Evolutionary conservation across 306 rosid genomes (phyloP), one percentile per base, ranked within the genome.

Genomic region (Prunus fruticosa): DNA sequence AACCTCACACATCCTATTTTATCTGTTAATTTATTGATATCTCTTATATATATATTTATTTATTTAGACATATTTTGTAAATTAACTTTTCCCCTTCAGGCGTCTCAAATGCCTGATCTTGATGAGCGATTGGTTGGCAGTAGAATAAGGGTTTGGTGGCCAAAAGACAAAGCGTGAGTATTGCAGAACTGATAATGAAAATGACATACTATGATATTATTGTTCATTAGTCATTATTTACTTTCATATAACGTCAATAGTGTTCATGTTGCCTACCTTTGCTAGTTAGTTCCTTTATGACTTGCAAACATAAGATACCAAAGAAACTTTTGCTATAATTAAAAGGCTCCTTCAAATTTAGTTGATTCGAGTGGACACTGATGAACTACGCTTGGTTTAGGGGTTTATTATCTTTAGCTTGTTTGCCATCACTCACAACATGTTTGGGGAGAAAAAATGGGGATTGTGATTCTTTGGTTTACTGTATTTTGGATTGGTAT

Each of bases 131-230:
- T 90, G 82, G 84, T 91, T 85, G 94, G 96, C 65, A 60, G 74
- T 8, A 84, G 78, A 63, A 84, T 94, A 74, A 90, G 73, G 73
- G 90, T 94, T 61, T 94, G 92, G 96, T 94, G 98, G 97, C 98
- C 98, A 15, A 23, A 66, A 69, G 98, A 94, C 78, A 85, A 73
- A 73, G 66, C 0, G 98, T 93, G 81, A 88, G 97, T 86, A 66
- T 64, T 72, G 82, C 73, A 50, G 56, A 75, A 58, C 43, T 64
- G 20, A 79, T 67, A 64, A 72, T 83, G 45, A 71, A 46, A 61
- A 32, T 62, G 47, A 20, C 54, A 56, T 76, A 64, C 71, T 78
- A 8, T 67, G 64, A 30, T 80, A 11, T 16, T 47, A 18, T 64
- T 69, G 34, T 65, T 49, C 61, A 25, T 64, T 51, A 16, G 67